Conservation (phyloP, 257 asterid genomes). For the Capsicum chinense region DNA sequence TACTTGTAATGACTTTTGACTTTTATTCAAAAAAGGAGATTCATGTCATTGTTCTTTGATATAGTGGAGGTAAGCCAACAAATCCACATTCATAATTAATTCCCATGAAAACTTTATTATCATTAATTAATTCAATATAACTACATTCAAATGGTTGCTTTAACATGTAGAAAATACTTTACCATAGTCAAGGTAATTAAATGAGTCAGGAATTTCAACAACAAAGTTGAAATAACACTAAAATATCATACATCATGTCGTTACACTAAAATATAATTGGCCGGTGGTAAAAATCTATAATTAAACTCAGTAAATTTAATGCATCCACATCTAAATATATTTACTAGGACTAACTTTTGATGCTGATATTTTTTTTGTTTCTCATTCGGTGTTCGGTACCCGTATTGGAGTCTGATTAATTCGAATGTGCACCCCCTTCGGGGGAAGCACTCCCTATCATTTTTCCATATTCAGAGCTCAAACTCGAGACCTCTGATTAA, state of each 20-base stretch:
- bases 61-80: conserved; percentile 24
- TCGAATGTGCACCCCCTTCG: no score
- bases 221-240: no score
- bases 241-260: no score
- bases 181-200: not conserved
- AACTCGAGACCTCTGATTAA: no score
- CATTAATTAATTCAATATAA: not conserved
- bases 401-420: no score
- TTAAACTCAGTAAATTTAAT: not conserved
- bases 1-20: not conserved
- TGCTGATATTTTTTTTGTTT: not conserved
- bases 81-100: conserved; percentile 5
- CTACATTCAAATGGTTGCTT: not conserved
- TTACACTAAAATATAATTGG: no score
- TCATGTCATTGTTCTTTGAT: conserved; percentile 13
- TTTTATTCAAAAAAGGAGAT: conserved; percentile 14
- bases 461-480: no score
- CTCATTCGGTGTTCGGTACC: no score
- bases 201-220: no score
- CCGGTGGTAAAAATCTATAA: not conserved
- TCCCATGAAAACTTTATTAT: not conserved
- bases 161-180: not conserved
- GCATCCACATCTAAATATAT: not conserved
- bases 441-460: no score
- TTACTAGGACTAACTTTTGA: not conserved